Conservation (phyloP, 768 basidiomycete genomes). For the Flagelloscypha sp. region DNA sequence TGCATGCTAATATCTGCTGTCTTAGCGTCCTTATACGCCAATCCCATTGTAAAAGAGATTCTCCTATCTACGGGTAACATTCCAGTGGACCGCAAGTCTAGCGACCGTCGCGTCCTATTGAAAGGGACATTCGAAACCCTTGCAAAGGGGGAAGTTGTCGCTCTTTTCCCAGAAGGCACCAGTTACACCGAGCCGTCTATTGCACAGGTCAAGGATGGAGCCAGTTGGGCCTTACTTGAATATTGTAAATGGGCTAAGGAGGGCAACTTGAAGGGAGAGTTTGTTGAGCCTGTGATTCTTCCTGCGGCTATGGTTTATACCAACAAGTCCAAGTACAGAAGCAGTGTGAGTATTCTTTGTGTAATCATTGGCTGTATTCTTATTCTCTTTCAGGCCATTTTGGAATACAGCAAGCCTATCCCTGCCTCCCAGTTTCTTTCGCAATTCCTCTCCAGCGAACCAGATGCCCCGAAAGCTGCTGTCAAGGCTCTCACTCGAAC, state of each 20-base stretch:
- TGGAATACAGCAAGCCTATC: slow-evolving; percentile 80
- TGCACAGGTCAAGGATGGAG: slow-evolving; percentile 89
- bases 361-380: slow-evolving; percentile 4
- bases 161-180: slow-evolving; percentile 90
- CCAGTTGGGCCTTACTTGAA: slow-evolving; percentile 91
- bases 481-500: slow-evolving; percentile 79
- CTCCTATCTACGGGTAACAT: slow-evolving; percentile 92
- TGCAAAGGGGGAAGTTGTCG: slow-evolving; percentile 72
- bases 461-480: slow-evolving; percentile 64
- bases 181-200: slow-evolving; percentile 91
- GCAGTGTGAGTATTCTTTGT: slow-evolving; percentile 57
- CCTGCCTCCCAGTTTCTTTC: slow-evolving; percentile 63
- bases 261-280: slow-evolving; percentile 35
- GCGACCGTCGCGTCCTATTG: slow-evolving; percentile 85
- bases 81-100: slow-evolving; percentile 90
- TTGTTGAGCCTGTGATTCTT: slow-evolving; percentile 54
- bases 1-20: neutral
- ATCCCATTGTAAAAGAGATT: slow-evolving; percentile 66
- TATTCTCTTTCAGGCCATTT: slow-evolving; percentile 6
- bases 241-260: slow-evolving; percentile 73
- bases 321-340: slow-evolving; percentile 93
- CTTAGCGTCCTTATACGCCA: slow-evolving; percentile 67
- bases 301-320: slow-evolving; percentile 91
- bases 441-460: slow-evolving; percentile 64
- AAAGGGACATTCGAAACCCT: slow-evolving; percentile 85